Base-by-base conservation (phyloP, 2,329 filamentous ascomycete species). In the Fusarium sp. region DNA sequence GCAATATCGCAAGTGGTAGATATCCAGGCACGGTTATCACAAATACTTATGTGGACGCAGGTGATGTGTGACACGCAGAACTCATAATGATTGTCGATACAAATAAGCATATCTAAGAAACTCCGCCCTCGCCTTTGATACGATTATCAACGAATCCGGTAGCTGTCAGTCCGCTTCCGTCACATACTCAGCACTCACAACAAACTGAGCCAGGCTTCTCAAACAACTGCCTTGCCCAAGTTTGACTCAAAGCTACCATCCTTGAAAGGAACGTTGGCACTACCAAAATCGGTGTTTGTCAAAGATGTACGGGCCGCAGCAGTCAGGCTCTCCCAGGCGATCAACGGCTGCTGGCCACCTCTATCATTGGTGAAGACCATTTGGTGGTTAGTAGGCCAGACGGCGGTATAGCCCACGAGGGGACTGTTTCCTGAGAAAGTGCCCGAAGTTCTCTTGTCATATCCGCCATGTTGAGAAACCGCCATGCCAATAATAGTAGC, bases 321-420 rank as follows among this genome's bases (percentile, higher is more conserved):
- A 3, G 80, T 73, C 59, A 84, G 68, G 28, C 69, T 77, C 66
- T 84, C 82, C 82, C 82, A 84, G 10, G 82, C 81, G 52, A 84
- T 75, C 43, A 85, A 64, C 2, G 82, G 82, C 74, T 84, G 82
- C 39, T 75, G 73, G 15, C 79, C 80, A 37, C 82, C 82, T 35
- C 74, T 70, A 3, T 71, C 76, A 18, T 54, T 70, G 7, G 81
- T 82, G 31, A 82, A 76, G 33, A 75, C 72, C 43, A 80, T 68
- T 38, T 78, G 72, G 67, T 84, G 82, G 68, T 84, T 77, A 33
- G 76, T 52, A 3, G 74, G 66, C 55, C 70, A 74, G 46, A 61
- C 59, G 46, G 75, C 77, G 54, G 72, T 76, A 72, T 82, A 82
- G 47, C 77, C 76, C 33, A 79, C 72, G 49, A 77, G 68, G 13